A percentile compares a stretch with the other conserved stretches of the same genome.
Conservation (phyloP, 257 asterid species). For the Craterostigma plantagineum region DNA sequence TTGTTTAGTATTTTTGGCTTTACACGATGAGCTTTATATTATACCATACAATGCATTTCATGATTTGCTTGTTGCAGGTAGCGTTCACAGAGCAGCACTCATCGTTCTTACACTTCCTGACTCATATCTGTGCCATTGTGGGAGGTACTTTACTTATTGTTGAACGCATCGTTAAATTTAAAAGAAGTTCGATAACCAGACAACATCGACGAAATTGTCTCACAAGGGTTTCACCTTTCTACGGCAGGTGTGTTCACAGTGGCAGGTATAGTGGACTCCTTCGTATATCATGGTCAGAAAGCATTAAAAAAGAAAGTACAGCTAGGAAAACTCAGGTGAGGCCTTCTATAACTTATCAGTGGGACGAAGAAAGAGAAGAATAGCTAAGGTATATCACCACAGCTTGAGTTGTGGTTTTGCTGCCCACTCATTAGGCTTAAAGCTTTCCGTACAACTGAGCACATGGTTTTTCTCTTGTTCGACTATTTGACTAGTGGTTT, state of each 20-base stretch:
- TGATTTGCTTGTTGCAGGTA: constrained; percentile 49
- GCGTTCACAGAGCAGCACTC: constrained; percentile 73
- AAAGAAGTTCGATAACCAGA: too few species aligned
- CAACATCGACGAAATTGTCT: background rate
- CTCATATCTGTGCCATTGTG: constrained; percentile 84
- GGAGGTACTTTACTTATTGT: constrained; percentile 46
- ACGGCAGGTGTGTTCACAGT: constrained; percentile 66
- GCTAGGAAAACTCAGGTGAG: constrained; percentile 54
- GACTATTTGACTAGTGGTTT: too few species aligned
- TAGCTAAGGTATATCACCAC: too few species aligned
- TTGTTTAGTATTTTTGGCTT: background rate
- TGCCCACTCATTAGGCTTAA: too few species aligned
- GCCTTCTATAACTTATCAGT: background rate
- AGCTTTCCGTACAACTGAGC: too few species aligned
- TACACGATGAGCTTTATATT: constrained; percentile 2
- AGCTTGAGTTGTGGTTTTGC: too few species aligned
- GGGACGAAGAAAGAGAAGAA: too few species aligned
- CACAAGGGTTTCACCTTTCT: background rate
- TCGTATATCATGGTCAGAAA: constrained; percentile 75
- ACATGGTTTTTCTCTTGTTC: too few species aligned
- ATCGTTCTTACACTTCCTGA: constrained; percentile 80
- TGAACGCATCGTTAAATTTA: too few species aligned
- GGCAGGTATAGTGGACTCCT: constrained; percentile 84
- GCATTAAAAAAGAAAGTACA: constrained; percentile 64
- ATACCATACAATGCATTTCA: background rate